Base-by-base conservation (phyloP, 495 filamentous ascomycete species). In the Symbiotaphrina buchneri region DNA sequence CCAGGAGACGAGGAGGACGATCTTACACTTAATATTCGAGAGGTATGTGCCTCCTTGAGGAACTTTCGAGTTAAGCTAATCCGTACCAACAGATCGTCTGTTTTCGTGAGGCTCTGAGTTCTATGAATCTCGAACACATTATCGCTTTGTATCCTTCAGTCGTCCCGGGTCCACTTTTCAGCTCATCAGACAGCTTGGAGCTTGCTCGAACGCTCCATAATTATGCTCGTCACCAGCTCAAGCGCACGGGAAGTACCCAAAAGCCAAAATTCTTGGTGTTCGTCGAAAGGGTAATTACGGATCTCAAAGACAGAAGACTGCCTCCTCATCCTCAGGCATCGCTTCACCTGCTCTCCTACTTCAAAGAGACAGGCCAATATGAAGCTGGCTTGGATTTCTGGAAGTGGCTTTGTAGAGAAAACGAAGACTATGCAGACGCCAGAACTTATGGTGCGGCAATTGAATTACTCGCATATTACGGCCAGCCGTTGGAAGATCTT, bases 381-480 rank as follows among this genome's bases (percentile, higher is more conserved):
- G 39, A 44, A 10, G 22, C 34, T 17, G 55, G 51, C 0, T 34
- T 45, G n/a, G 24, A 36, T 10, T 59, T 62, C 36, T 63, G 58
- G 58, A 29, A 40, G 6, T 61, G 55, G 54, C 41, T 62, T 10
- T 19, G 34, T 21, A 6, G 23, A 2, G 50, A 52, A 36, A 41
- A 48, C 18, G 53, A 54, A 10, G 29, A 38, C 5, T 45, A 46
- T 21, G 38, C 49, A 7, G 41, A 53, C 32, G 35, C 39, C 3
- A 37, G 47, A 3, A 54, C 56, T 6, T 63, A 61, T 31, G 59
- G 59, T 1, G 51, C 49, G 6, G 54, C 53, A 1, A 58, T 63
- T 15, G 59, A 63, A 35, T 37, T 52, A 21, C 39, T 62, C 22
- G 53, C 57, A 6, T 51, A 47, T 11, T 38, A 48, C 31, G 59